Percentiles rank a stretch among this genome's conserved stretches.
Conservation (phyloP, 306 rosid genomes). For the Dicorynia guianensis region DNA sequence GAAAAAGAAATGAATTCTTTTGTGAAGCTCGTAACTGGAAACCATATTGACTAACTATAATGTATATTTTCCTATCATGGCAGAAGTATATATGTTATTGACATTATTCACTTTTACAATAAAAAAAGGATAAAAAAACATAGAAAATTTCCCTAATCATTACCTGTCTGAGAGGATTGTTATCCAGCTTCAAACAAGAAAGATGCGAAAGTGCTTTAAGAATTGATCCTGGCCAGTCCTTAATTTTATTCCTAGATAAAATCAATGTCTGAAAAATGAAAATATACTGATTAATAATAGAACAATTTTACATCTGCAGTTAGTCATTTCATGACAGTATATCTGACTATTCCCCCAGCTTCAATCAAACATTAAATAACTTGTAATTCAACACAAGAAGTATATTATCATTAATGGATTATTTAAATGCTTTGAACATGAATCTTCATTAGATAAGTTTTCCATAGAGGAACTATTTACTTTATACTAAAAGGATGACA, state of each 20-base stretch:
- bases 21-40: conserved; percentile 26
- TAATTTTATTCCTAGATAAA: conserved; percentile 82
- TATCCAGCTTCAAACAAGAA: conserved; percentile 82
- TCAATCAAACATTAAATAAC: conserved; percentile 31
- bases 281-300: conserved; percentile 32
- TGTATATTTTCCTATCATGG: conserved; percentile 5
- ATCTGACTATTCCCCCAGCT: conserved; percentile 28
- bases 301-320: conserved; percentile 39
- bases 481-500: conserved; percentile 4
- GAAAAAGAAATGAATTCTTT: not conserved
- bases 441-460: conserved; percentile 25
- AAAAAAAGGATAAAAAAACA: conserved; percentile 3
- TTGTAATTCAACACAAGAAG: conserved; percentile 20
- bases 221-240: conserved; percentile 88
- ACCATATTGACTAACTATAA: not conserved
- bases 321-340: conserved; percentile 30
- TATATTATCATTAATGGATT: conserved; percentile 23
- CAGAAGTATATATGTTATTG: conserved; percentile 29
- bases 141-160: conserved; percentile 32
- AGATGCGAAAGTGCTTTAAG: conserved; percentile 71
- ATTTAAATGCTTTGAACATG: conserved; percentile 12
- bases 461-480: conserved; percentile 23
- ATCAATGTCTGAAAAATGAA: conserved; percentile 72
- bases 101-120: conserved; percentile 34
- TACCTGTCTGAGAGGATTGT: conserved; percentile 83